A percentile compares a stretch with the other conserved stretches of the same genome.
These are phyloP conservation scores for Tetrapisispora nanseiensis DNA, from an alignment of 805 yeast genomes.

Conservation along the genomic window DNA sequence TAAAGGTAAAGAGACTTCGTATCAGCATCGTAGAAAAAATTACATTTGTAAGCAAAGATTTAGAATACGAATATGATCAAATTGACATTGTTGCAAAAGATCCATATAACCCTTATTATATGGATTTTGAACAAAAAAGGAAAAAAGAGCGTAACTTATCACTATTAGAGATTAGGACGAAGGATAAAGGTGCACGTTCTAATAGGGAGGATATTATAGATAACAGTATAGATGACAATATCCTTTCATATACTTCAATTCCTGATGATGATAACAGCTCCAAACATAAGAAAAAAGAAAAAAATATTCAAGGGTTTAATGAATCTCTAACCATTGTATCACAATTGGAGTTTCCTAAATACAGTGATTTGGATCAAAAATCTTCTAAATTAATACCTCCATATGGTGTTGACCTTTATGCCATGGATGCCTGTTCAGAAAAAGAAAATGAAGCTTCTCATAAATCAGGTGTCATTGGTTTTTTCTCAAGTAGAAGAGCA, in stretches of 20 bases:
- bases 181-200: conserved; percentile 36
- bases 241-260: conserved; percentile 41
- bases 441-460: neutral
- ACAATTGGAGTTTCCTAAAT: conserved; percentile 23
- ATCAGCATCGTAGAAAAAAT: conserved; percentile 59
- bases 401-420: conserved; percentile 26
- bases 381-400: conserved; percentile 22
- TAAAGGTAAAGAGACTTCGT: conserved; percentile 52
- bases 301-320: conserved; percentile 7
- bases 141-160: conserved; percentile 45
- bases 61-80: conserved; percentile 45
- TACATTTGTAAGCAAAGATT: conserved; percentile 49
- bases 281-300: conserved; percentile 27
- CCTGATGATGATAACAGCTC: neutral
- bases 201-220: conserved; percentile 50
- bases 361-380: conserved; percentile 15
- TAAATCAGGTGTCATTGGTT: conserved; percentile 1
- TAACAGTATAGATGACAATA: conserved; percentile 48
- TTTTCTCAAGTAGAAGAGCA: conserved; percentile 1
- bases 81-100: conserved; percentile 30
- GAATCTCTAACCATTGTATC: conserved; percentile 23
- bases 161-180: conserved; percentile 56
- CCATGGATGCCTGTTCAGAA: conserved; percentile 8
- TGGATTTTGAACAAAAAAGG: conserved; percentile 24
- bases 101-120: conserved; percentile 26